Evolutionary conservation across 202 grass and related monocot genomes (phyloP), one percentile per base, ranked within the genome.

Genomic region (Dendrocalamus latiflorus): DNA sequence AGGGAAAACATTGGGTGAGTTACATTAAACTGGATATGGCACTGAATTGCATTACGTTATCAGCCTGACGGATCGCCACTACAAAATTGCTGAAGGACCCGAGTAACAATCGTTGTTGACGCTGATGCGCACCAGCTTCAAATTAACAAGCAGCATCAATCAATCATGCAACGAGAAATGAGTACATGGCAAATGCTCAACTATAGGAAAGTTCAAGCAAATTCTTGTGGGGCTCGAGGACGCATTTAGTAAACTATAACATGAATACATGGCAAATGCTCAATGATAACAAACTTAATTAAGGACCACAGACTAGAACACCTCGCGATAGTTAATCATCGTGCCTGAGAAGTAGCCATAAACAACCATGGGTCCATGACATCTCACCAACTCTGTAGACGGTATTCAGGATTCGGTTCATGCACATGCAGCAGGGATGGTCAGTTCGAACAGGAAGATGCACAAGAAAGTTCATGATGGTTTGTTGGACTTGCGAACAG

Each of bases 201-300:
- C 63, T 70, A 25, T 18, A 41, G 10, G 44, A 75, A 62, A 58
- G 60, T 39, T 78, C 36, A 42, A 64, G 44, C 42, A 1, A 50
- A 47, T 76, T 9, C 6, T n/a, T 55, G 72, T 70, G 85, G 54
- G 78, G 72, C 78, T 82, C 78, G 54, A 77, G 56, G 65, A 18
- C 4, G 55, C 54, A 30, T 64, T 61, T 34, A 69, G 30, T 61
- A 63, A 41, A 74, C 28, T 49, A 76, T 60, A 59, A 60, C 17
- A 44, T 36, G 17, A 68, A 12, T 28, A 68, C 42, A 70, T 14
- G 61, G 68, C 77, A 61, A 81, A 21, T 42, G 43, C 61, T 76
- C 42, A 44, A 82, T 70, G 63, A 82, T 87, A 82, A 53, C 11
- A 69, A 76, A 50, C 70, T 61, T 58, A 76, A 76, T 75, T 53